Conservation (phyloP, 1,284 basidiomycete genomes). For the Sporisorium iseilematis-ciliati region DNA sequence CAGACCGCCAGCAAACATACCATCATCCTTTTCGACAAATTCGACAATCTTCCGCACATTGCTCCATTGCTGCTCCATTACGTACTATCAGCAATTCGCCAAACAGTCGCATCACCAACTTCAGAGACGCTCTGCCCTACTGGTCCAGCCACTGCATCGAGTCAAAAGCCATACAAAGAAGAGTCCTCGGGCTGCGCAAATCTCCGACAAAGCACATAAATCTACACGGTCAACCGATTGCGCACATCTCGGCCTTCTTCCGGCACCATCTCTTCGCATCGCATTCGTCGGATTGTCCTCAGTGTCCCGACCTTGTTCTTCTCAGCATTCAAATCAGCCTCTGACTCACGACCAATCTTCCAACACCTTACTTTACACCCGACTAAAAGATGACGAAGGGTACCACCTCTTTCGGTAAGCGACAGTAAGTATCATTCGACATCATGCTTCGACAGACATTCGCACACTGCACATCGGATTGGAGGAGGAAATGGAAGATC, state of each 20-base stretch:
- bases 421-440: slow-evolving; percentile 66
- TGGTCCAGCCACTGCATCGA: neutral
- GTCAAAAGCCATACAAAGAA: neutral
- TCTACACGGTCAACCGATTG: neutral
- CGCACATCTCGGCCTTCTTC: neutral
- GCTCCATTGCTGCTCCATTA: neutral
- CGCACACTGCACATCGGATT: slow-evolving; percentile 77
- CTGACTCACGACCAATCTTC: slow-evolving; percentile 21
- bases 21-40: slow-evolving; percentile 1
- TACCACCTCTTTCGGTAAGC: slow-evolving; percentile 70
- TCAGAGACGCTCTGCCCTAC: neutral
- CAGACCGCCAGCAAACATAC: too few species aligned
- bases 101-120: neutral
- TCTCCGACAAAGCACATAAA: neutral
- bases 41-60: neutral
- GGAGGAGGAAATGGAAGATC: neutral
- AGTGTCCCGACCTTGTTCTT: neutral
- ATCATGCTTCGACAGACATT: slow-evolving; percentile 81
- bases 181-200: neutral
- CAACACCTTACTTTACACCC: slow-evolving; percentile 12
- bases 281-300: slow-evolving; percentile 37
- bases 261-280: slow-evolving; percentile 3
- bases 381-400: slow-evolving; percentile 67
- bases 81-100: neutral
- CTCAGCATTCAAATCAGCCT: slow-evolving; percentile 10